phyloP scores from a whole-genome alignment of 345 rosid genomes.

The Raphanus raphanistrum region DNA sequence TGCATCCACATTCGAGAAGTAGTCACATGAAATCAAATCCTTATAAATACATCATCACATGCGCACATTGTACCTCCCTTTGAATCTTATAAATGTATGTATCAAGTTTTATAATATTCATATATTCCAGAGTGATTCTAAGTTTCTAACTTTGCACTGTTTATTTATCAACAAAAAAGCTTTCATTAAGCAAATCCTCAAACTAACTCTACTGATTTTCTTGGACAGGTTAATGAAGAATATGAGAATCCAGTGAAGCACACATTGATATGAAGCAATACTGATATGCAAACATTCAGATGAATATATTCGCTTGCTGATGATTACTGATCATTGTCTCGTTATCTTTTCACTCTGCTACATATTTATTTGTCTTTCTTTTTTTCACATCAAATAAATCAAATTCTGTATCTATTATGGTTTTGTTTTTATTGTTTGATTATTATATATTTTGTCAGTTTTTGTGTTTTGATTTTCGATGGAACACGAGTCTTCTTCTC shows the following conservation, averaged over 20 bases:
- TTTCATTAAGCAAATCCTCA: neutral
- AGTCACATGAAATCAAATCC: conserved; percentile 70
- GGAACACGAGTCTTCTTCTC: too few species aligned
- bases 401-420: neutral
- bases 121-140: conserved; percentile 6
- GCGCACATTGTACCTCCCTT: conserved; percentile 52
- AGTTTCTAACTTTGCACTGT: conserved; percentile 11
- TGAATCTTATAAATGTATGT: neutral
- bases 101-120: neutral
- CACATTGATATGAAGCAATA: neutral
- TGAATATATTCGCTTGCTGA: neutral
- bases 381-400: neutral
- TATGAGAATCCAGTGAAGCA: conserved; percentile 50
- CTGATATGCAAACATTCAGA: neutral
- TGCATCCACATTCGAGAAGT: conserved; percentile 30
- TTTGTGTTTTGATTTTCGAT: neutral
- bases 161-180: conserved; percentile 2
- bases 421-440: neutral
- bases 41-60: conserved; percentile 45
- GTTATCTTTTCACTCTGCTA: neutral
- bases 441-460: neutral
- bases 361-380: neutral
- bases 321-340: neutral
- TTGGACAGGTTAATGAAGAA: conserved; percentile 62
- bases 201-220: neutral